Base-by-base conservation (phyloP, 768 basidiomycete genomes). In the Hericium erinaceus region DNA sequence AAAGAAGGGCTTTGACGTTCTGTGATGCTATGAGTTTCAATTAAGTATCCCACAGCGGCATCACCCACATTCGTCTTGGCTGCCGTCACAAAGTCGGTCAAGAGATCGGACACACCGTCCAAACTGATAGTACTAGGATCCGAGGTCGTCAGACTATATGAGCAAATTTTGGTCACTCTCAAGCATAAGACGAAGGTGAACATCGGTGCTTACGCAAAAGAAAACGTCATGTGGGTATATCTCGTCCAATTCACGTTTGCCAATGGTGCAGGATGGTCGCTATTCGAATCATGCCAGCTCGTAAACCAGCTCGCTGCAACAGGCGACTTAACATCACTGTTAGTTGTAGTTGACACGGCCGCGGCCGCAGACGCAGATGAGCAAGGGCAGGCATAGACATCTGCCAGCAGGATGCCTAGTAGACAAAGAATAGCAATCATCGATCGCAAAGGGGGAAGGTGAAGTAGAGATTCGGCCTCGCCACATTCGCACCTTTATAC, bases 251-350 rank as follows among this genome's bases (percentile, higher is more conserved):
- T 74, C 57, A 85, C 72, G 13, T 72, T 66, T 40, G 63, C 64
- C 3, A 80, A 73, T 10, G 80, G 66, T 60, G 76, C 72, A 33
- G 33, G 33, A 33, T 33, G 33, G 33, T 33, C 33, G 8, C 9
- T 4, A 52, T 72, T 61, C 28, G 60, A 55, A 4, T 69, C 70
- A 55, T 77, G 70, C 80, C 80, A 83, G 18, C 74, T 75, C 13
- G 83, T 72, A 62, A 77, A 82, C 81, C 81, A 85, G 3, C 77
- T 76, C 33, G 79, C 70, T 2, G 80, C 75, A 15, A 83, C 69
- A 8, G 1, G 33, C 9, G 33, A 33, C 6, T 33, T 33, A 10
- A 8, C 9, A 33, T 33, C 9, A 33, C 7, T 33, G 33, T 33
- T 10, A 33, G 33, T 33, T 33, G 9, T 6, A 33, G 33, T 33